Percentiles rank a stretch among this genome's conserved stretches.
Conservation (phyloP, 2,329 filamentous ascomycete genomes). For the Neofusicoccum parvum region DNA sequence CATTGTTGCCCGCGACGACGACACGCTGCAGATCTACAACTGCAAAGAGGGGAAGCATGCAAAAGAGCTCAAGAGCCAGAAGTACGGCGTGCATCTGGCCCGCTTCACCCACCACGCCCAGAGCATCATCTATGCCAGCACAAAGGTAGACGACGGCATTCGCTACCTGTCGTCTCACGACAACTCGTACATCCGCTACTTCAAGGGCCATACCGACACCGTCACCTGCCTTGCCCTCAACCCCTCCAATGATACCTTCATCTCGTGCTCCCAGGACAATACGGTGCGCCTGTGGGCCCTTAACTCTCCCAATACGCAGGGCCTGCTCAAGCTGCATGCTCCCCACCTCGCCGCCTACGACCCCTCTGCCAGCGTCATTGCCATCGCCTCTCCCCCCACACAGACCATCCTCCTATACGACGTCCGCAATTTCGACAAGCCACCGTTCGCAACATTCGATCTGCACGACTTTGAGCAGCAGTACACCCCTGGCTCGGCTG, state of each 20-base stretch:
- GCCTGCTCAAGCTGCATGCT: conserved; percentile 75
- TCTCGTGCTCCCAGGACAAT: conserved; percentile 88
- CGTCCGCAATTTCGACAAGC: conserved; percentile 88
- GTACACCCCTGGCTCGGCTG: conserved; percentile 44
- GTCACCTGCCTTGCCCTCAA: conserved; percentile 85
- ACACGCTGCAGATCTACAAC: conserved; percentile 94
- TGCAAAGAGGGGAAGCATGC: conserved; percentile 86
- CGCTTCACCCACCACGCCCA: conserved; percentile 91
- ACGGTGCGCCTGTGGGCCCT: conserved; percentile 91
- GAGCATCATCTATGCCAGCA: conserved; percentile 93
- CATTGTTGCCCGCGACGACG: conserved; percentile 89
- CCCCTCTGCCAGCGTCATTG: conserved; percentile 88
- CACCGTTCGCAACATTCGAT: conserved; percentile 85
- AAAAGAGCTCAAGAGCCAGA: conserved; percentile 90
- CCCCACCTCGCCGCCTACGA: conserved; percentile 88
- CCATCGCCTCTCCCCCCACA: conserved; percentile 78
- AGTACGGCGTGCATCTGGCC: conserved; percentile 93
- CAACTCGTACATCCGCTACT: conserved; percentile 95
- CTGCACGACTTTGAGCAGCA: conserved; percentile 65
- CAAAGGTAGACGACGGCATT: conserved; percentile 89
- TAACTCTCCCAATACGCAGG: conserved; percentile 75
- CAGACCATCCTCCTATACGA: conserved; percentile 88
- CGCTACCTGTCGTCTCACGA: conserved; percentile 90
- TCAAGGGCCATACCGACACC: conserved; percentile 81
- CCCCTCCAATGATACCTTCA: conserved; percentile 85